Evolutionary conservation across 2,329 filamentous ascomycete genomes (phyloP).

Genomic region (Beauveria brongniartii): DNA sequence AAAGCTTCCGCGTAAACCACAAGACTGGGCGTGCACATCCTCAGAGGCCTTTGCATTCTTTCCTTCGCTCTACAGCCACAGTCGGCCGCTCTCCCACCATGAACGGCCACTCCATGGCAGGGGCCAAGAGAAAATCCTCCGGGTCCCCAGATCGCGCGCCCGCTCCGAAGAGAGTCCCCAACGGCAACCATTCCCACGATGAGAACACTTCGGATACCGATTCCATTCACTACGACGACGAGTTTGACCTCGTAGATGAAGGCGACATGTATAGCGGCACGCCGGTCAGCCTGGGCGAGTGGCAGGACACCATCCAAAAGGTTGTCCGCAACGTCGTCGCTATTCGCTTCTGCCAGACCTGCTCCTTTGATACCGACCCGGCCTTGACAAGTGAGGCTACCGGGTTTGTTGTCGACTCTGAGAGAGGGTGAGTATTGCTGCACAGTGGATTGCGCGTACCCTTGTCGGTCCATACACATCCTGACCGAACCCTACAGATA

Average conservation of each 20-base stretch:
- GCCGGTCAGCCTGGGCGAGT: conserved; percentile 51
- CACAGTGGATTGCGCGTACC: not conserved
- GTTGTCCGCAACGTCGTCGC: conserved; percentile 95
- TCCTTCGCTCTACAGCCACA: not conserved
- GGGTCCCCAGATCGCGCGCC: conserved; percentile 30
- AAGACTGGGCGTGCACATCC: not conserved
- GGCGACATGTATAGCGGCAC: conserved; percentile 30
- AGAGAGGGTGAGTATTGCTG: conserved; percentile 58
- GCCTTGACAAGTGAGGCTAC: conserved; percentile 93
- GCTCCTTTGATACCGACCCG: conserved; percentile 94
- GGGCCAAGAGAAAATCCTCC: conserved; percentile 46
- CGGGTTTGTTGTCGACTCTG: conserved; percentile 93
- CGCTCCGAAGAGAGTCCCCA: conserved; percentile 30
- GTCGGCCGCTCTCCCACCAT: conserved; percentile 23
- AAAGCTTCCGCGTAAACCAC: not conserved
- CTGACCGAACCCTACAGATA: conserved; percentile 38
- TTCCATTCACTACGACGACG: conserved; percentile 29
- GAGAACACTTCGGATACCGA: conserved; percentile 40
- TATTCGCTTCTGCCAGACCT: conserved; percentile 98
- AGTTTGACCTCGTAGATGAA: conserved; percentile 35
- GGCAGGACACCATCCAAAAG: conserved; percentile 90
- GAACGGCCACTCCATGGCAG: conserved; percentile 35
- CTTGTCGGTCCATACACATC: not conserved
- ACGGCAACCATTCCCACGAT: conserved; percentile 41
- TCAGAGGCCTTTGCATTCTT: not conserved